Percentiles rank a stretch among this genome's conserved stretches.
These are phyloP conservation scores for Mariannaea sp. DNA, from an alignment of 2,329 filamentous ascomycete genomes.

Conservation along the genomic window DNA sequence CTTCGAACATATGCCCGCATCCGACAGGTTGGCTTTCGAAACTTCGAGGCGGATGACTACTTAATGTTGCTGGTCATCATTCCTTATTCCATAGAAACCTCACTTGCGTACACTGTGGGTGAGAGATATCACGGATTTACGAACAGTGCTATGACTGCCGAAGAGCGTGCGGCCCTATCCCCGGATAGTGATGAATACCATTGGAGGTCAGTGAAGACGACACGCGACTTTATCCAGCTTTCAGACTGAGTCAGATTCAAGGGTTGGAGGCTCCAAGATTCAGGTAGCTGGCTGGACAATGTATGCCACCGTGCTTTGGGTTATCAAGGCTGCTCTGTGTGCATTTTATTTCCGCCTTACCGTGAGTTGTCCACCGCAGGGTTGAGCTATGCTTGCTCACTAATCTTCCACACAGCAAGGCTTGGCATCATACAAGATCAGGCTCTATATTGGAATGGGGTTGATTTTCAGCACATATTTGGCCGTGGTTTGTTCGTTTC, in stretches of 20 bases:
- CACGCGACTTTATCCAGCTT: background rate
- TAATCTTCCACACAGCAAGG: constrained; percentile 29
- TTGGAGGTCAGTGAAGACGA: constrained; percentile 26
- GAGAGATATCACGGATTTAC: constrained; percentile 49
- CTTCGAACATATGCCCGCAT: constrained; percentile 56
- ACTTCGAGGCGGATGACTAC: constrained; percentile 55
- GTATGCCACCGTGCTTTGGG: constrained; percentile 57
- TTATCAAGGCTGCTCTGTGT: constrained; percentile 57
- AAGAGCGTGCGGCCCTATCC: constrained; percentile 47
- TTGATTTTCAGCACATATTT: constrained; percentile 43
- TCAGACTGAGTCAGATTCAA: constrained; percentile 29
- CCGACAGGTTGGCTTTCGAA: constrained; percentile 43
- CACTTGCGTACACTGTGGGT: constrained; percentile 45
- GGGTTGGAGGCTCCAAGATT: constrained; percentile 57
- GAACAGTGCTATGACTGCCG: constrained; percentile 56
- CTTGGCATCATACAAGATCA: constrained; percentile 26
- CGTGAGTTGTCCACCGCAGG: constrained; percentile 40
- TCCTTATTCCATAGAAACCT: constrained; percentile 37
- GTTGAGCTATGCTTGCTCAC: constrained; percentile 34
- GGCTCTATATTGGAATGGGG: constrained; percentile 42
- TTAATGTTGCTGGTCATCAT: constrained; percentile 37
- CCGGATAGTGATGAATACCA: constrained; percentile 48
- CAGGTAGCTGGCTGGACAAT: constrained; percentile 58
- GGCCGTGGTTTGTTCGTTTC: constrained; percentile 39
- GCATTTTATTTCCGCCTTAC: constrained; percentile 58